These are phyloP conservation scores for Trichosphaerium sp. DNA, from an alignment of 78 protist species.

Conservation along the genomic window DNA sequence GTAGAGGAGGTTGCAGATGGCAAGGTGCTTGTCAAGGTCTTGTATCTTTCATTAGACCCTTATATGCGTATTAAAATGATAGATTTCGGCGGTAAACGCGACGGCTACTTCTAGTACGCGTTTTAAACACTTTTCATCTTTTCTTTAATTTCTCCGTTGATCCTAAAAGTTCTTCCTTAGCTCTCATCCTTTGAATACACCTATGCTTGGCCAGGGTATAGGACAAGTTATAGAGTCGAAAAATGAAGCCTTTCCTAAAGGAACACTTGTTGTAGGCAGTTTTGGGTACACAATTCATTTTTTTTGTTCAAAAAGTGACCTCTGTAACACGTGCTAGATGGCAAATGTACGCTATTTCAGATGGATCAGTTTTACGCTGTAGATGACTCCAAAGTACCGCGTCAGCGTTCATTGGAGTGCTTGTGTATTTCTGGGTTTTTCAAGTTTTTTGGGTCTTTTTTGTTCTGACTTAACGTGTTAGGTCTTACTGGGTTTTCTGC, in stretches of 20 bases:
- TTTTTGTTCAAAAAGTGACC: too few species aligned
- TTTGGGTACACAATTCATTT: too few species aligned
- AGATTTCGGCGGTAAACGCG: too few species aligned
- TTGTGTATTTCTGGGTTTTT: too few species aligned
- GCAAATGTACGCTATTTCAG: not conserved
- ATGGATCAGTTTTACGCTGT: not conserved
- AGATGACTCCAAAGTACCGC: not conserved
- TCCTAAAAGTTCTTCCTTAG: too few species aligned
- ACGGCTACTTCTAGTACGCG: not conserved
- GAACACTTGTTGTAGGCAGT: not conserved
- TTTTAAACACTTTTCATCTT: not conserved
- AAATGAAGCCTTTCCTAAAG: not conserved
- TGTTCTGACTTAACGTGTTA: not conserved
- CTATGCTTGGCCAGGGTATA: not conserved
- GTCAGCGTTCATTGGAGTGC: too few species aligned
- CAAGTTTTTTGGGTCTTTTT: too few species aligned
- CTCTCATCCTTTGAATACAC: not conserved
- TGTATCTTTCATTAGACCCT: conserved; percentile 2
- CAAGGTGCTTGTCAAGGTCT: not conserved
- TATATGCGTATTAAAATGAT: conserved; percentile 20
- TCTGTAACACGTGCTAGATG: too few species aligned
- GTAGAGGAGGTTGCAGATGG: not conserved
- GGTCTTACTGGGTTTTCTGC: conserved; percentile 55
- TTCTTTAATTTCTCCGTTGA: not conserved
- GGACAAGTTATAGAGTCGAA: not conserved